phyloP scores from a whole-genome alignment of 106 monocot species.

The Dendrobium catenatum region DNA sequence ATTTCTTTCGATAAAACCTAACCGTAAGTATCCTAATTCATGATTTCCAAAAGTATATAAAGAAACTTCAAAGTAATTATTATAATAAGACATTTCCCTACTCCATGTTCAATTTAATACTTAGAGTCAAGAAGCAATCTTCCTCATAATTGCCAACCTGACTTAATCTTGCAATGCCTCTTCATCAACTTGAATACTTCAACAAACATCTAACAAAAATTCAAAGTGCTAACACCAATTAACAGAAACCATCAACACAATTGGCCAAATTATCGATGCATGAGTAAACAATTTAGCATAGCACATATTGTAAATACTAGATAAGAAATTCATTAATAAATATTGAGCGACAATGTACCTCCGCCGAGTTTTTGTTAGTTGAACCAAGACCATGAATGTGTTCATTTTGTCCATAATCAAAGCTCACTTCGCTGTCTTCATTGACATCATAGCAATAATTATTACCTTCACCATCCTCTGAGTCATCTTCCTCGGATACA shows the following conservation, averaged over 20 bases:
- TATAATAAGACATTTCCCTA: too few relatives aligned
- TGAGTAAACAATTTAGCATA: background rate
- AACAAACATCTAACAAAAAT: background rate
- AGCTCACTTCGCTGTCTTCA: constrained; percentile 53
- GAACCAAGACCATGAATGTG: constrained; percentile 25
- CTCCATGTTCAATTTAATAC: too few relatives aligned
- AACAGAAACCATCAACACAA: background rate
- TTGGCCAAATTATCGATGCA: background rate
- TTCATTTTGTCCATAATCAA: constrained; percentile 50
- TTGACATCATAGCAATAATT: constrained; percentile 25
- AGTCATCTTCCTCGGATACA: constrained; percentile 41
- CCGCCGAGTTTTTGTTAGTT: constrained; percentile 39
- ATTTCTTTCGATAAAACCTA: too few relatives aligned
- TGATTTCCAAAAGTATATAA: too few relatives aligned
- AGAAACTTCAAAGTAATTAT: too few relatives aligned
- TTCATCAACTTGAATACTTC: background rate
- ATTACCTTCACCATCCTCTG: constrained; percentile 29
- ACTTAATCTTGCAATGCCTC: background rate
- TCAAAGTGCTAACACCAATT: background rate
- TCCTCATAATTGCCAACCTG: background rate
- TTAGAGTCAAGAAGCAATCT: background rate
- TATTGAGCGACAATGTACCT: constrained; percentile 18
- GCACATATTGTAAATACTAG: background rate
- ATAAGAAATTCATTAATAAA: background rate
- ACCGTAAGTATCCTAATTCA: too few relatives aligned